Evolutionary conservation across 106 monocot species (phyloP), one percentile per base, ranked within the genome.

Genomic region (Narthecium ossifragum): DNA sequence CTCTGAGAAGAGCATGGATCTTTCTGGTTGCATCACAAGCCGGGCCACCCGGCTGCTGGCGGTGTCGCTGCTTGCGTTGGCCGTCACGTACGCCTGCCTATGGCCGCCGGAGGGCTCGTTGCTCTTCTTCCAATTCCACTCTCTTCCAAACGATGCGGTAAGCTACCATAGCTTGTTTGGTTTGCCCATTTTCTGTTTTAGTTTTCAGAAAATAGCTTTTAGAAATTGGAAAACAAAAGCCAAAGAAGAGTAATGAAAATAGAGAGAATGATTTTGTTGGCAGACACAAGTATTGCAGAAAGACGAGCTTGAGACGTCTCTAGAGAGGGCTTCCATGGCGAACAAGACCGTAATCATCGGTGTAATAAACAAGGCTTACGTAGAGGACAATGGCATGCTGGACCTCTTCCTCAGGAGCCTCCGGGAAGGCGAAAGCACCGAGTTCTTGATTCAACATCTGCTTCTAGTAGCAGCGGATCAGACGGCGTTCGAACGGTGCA

Each of bases 381-480:
- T 61, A 7, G 18, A 57, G 49, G 26, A 79, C 32, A 51, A 64
- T 15, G 79, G 79, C 18, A 63, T 74, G 61, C 31, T 79, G 32
- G 79, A 79, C 11, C 73, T 79, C 41, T 79, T 83, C 61, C 70
- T 78, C 1, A 46, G 14, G 32, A 65, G 69, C 55, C 52, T 82
- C 29, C 32, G 26, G 23, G 41, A 34, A 46, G 73, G 78, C 15
- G 52, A 65, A 18, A 50, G 53, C 55, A 83, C 82, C 0, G 34
- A 34, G n/a, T 59, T 49, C 54, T 46, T 78, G 30, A 32, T 67
- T 31, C 21, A 73, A 33, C 66, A 73, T 33, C 60, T 83, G 18
- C 69, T 83, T 6, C 61, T 83, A 21, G 46, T 70, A 6, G 73
- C 82, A 24, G 60, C 70, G 18, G 82, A 83, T 58, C 69, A 74